These are phyloP conservation scores for Albifimbria verrucaria DNA, from an alignment of 2,329 filamentous ascomycete genomes.

Conservation along the genomic window DNA sequence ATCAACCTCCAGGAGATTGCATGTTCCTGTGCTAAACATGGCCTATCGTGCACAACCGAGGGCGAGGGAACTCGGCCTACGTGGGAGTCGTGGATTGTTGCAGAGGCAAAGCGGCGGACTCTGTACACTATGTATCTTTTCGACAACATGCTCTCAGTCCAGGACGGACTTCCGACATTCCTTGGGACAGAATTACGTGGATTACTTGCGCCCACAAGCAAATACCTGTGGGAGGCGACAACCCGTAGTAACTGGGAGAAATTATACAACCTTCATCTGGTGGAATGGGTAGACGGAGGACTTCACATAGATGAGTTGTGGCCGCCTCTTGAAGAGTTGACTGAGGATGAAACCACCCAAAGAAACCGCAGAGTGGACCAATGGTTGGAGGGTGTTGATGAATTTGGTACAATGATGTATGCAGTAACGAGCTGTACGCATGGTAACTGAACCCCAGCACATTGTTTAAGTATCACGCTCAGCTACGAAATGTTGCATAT, in stretches of 20 bases:
- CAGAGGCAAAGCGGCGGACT: slow-evolving; percentile 49
- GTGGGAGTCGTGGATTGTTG: slow-evolving; percentile 53
- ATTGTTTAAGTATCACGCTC: no score
- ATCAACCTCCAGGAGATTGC: slow-evolving; percentile 50
- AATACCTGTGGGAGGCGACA: slow-evolving; percentile 39
- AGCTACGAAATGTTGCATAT: no score
- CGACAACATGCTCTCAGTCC: slow-evolving; percentile 43
- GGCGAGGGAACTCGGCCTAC: slow-evolving; percentile 31
- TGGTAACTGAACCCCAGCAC: slow-evolving; percentile 27
- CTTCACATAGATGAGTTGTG: slow-evolving; percentile 51
- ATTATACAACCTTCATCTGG: slow-evolving; percentile 38
- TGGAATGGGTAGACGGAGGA: slow-evolving; percentile 36
- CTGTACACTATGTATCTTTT: slow-evolving; percentile 52
- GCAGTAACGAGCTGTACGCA: slow-evolving; percentile 45
- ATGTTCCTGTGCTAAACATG: slow-evolving; percentile 31
- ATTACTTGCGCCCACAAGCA: slow-evolving; percentile 37
- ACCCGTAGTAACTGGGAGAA: slow-evolving; percentile 36
- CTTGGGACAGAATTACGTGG: slow-evolving; percentile 45
- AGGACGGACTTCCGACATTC: slow-evolving; percentile 42
- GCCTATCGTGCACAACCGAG: slow-evolving; percentile 43
- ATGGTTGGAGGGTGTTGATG: slow-evolving; percentile 50
- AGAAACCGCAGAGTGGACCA: slow-evolving; percentile 37
- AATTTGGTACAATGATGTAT: slow-evolving; percentile 52
- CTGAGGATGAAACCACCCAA: slow-evolving; percentile 22
- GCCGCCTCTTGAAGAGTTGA: slow-evolving; percentile 31